These are phyloP conservation scores for Solanum medicagineum DNA, from an alignment of 257 asterid genomes.

Conservation along the genomic window DNA sequence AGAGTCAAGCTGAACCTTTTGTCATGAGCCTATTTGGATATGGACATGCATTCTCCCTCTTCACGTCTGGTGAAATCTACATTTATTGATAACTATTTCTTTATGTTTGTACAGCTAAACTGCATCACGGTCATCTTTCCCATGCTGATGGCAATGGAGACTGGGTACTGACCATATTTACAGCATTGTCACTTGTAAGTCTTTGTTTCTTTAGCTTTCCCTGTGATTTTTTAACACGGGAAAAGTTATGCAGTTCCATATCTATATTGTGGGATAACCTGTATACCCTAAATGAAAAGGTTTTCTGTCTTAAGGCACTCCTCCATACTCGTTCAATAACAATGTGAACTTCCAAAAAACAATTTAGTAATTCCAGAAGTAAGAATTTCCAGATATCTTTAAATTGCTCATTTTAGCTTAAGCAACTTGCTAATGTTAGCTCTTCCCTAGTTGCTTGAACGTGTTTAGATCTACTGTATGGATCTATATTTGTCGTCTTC, in stretches of 20 bases:
- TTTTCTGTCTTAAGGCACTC: not conserved
- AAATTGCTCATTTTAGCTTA: not conserved
- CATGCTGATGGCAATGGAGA: conserved; percentile 97
- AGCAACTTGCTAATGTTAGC: not conserved
- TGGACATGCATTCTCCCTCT: not conserved
- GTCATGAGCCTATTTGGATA: not conserved
- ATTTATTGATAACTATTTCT: conserved; percentile 10
- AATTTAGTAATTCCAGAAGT: not conserved
- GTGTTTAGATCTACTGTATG: not conserved
- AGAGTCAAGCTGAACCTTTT: not conserved
- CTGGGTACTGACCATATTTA: conserved; percentile 92
- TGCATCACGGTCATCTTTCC: conserved; percentile 89
- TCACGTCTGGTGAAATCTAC: not conserved
- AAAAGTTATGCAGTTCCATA: not conserved
- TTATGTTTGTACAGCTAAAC: conserved; percentile 41
- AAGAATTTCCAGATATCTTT: not conserved
- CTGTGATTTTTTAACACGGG: not conserved
- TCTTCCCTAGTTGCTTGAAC: not conserved
- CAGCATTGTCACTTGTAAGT: conserved; percentile 87
- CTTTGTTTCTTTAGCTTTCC: not conserved
- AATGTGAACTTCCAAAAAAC: not conserved
- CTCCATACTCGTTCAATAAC: not conserved
- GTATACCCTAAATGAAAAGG: not conserved
- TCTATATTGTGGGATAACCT: not conserved
- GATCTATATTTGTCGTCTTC: not conserved